These are phyloP conservation scores for Hygrophorus pudorinus DNA, from an alignment of 768 basidiomycete genomes.

Conservation along the genomic window DNA sequence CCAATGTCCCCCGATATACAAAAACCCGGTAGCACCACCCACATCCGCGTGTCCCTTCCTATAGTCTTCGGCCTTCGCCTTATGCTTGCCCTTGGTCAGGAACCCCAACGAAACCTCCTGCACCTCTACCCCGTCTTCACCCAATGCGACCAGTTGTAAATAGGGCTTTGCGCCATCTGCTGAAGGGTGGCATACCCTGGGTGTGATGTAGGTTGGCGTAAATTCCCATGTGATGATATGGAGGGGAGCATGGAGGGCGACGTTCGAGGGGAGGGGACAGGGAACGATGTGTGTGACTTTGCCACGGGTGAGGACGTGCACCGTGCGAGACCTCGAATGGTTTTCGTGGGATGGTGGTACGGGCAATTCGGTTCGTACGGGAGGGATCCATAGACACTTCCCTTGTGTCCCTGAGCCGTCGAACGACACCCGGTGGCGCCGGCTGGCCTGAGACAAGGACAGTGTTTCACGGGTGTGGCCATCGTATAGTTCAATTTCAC, in stretches of 20 bases:
- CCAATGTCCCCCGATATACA: constrained; percentile 45
- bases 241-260: constrained; percentile 39
- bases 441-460: constrained; percentile 9
- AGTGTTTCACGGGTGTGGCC: constrained; percentile 20
- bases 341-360: constrained; percentile 20
- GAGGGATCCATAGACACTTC: constrained; percentile 38
- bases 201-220: constrained; percentile 41
- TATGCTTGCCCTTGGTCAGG: constrained; percentile 43
- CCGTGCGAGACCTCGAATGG: constrained; percentile 25
- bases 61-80: constrained; percentile 37
- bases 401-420: constrained; percentile 7
- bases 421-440: constrained; percentile 22
- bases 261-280: constrained; percentile 51
- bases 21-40: constrained; percentile 53
- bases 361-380: constrained; percentile 38
- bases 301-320: constrained; percentile 63
- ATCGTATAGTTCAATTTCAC: constrained; percentile 61
- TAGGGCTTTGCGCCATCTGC: constrained; percentile 26
- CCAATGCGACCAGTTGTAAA: constrained; percentile 62
- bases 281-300: constrained; percentile 58
- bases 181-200: constrained; percentile 34
- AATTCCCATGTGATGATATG: constrained; percentile 48
- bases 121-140: constrained; percentile 64
- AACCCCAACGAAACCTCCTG: constrained; percentile 54
- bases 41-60: constrained; percentile 50